Evolutionary conservation across 495 filamentous ascomycete species (phyloP).

Genomic region (Podospora pseudoanserina): DNA sequence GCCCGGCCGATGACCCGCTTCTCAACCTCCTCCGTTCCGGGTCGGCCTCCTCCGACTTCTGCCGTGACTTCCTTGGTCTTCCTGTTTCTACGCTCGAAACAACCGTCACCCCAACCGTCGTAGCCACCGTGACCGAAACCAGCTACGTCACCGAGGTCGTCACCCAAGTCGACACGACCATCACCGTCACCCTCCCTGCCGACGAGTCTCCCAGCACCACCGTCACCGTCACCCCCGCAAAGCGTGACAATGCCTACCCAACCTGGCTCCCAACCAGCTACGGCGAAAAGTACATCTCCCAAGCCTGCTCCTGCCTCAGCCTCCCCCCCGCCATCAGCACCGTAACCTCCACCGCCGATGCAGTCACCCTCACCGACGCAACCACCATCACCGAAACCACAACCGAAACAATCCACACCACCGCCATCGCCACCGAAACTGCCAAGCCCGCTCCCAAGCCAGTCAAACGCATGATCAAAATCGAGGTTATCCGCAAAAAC

Average conservation of each 20-base stretch:
- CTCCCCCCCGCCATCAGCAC: slow-evolving; percentile 9
- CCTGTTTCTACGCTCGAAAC: neutral
- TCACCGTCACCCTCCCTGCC: slow-evolving; percentile 7
- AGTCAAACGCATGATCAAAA: neutral
- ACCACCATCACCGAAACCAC: slow-evolving; percentile 1
- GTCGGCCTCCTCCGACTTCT: neutral
- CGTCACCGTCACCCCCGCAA: neutral
- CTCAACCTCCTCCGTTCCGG: no score
- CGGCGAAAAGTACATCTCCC: slow-evolving; percentile 6
- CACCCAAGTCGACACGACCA: slow-evolving; percentile 4
- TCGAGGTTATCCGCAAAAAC: slow-evolving; percentile 12
- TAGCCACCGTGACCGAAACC: slow-evolving; percentile 4
- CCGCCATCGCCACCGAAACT: slow-evolving; percentile 13
- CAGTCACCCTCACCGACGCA: neutral
- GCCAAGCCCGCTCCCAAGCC: neutral
- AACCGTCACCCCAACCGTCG: slow-evolving; percentile 2
- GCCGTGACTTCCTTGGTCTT: neutral
- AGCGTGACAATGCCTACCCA: slow-evolving; percentile 12
- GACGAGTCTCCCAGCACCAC: neutral
- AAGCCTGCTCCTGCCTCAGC: slow-evolving; percentile 16
- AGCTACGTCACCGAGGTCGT: slow-evolving; percentile 2
- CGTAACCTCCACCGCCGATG: slow-evolving; percentile 10
- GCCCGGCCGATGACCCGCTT: no score
- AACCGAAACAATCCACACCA: slow-evolving; percentile 5
- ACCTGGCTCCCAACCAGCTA: slow-evolving; percentile 13